These are phyloP conservation scores for Chalciporus sphaerocephalus DNA, from an alignment of 768 basidiomycete genomes.

Conservation along the genomic window DNA sequence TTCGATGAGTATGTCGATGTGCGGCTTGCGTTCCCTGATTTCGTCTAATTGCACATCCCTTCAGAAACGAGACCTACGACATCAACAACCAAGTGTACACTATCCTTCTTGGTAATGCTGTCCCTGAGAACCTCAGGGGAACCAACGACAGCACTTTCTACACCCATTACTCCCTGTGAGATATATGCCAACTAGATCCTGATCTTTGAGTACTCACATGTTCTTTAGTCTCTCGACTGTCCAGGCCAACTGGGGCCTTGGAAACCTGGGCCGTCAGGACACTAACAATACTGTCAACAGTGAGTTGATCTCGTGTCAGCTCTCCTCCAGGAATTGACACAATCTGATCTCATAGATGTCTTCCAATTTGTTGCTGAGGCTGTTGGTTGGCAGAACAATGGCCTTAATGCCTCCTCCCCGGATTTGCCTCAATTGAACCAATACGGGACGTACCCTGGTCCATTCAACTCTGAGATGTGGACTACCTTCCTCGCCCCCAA, in stretches of 20 bases:
- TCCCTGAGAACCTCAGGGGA: slow-evolving; percentile 41
- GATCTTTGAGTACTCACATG: background rate
- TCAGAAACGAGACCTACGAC: slow-evolving; percentile 24
- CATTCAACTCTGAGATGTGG: slow-evolving; percentile 36
- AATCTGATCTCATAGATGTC: slow-evolving; percentile 36
- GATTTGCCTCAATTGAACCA: slow-evolving; percentile 37
- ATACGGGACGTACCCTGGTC: slow-evolving; percentile 37
- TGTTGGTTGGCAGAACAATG: slow-evolving; percentile 43
- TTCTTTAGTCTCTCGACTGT: slow-evolving; percentile 42
- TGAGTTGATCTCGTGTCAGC: too few species aligned
- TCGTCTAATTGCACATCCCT: background rate
- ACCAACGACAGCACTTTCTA: slow-evolving; percentile 51
- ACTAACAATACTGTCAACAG: slow-evolving; percentile 38
- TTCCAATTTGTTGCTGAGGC: slow-evolving; percentile 46
- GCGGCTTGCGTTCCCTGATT: background rate
- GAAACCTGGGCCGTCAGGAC: slow-evolving; percentile 52
- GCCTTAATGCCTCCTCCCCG: slow-evolving; percentile 20
- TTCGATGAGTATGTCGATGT: slow-evolving; percentile 51
- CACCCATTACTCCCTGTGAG: slow-evolving; percentile 49
- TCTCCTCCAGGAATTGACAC: background rate
- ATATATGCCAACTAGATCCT: background rate
- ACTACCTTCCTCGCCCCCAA: slow-evolving; percentile 42
- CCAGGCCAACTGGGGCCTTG: slow-evolving; percentile 56
- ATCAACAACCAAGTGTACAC: slow-evolving; percentile 45
- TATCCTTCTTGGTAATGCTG: slow-evolving; percentile 40